These are phyloP conservation scores for Rosa persica DNA, from an alignment of 306 rosid genomes.

Conservation along the genomic window DNA sequence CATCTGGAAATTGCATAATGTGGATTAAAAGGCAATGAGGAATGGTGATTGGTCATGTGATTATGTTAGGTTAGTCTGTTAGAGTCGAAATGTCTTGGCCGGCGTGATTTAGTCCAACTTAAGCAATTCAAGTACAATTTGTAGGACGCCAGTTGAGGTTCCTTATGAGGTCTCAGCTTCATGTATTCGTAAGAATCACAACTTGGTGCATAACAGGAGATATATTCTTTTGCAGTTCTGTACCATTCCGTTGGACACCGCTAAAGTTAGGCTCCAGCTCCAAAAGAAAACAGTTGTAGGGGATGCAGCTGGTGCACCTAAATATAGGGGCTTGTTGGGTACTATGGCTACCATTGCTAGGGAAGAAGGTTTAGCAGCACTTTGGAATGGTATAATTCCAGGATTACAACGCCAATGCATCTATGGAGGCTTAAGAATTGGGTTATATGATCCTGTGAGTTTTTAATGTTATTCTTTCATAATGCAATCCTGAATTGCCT, in stretches of 20 bases:
- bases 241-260: conserved; percentile 92
- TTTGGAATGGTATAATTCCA: conserved; percentile 94
- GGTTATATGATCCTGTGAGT: conserved; percentile 97
- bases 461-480: conserved; percentile 27
- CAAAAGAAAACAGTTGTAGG: conserved; percentile 57
- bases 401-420: conserved; percentile 94
- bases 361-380: conserved; percentile 86
- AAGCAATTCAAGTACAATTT: neutral
- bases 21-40: neutral
- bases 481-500: conserved; percentile 22
- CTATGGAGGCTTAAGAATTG: conserved; percentile 97
- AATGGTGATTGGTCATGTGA: neutral
- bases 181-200: neutral
- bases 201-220: neutral
- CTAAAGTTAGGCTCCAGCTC: conserved; percentile 97
- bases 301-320: conserved; percentile 53
- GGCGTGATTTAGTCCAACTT: neutral
- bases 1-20: neutral
- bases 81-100: neutral
- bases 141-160: neutral
- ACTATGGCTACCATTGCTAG: conserved; percentile 77
- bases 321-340: conserved; percentile 72
- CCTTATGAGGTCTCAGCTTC: conserved; percentile 9
- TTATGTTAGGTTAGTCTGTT: neutral
- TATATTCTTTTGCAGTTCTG: conserved; percentile 56